These are phyloP conservation scores for Luffa acutangula DNA, from an alignment of 306 rosid species.

Conservation along the genomic window DNA sequence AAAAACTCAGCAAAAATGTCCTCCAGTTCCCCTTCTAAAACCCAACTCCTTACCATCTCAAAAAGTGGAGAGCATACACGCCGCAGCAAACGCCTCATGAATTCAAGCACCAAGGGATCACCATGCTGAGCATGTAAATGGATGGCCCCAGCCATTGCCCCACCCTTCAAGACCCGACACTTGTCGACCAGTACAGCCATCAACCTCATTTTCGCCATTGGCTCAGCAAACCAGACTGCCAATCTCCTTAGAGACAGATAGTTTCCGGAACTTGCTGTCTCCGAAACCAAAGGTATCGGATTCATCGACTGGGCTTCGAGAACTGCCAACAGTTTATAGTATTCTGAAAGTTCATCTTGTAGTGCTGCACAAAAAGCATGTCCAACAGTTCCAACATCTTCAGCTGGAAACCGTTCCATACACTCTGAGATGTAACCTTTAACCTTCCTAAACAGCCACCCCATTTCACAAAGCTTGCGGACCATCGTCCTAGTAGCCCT, in stretches of 20 bases:
- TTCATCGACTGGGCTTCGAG: conserved; percentile 79
- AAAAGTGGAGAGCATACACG: conserved; percentile 85
- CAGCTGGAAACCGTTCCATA: conserved; percentile 67
- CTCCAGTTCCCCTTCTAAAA: conserved; percentile 89
- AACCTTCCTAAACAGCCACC: conserved; percentile 75
- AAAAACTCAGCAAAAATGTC: conserved; percentile 85
- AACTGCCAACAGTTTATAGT: conserved; percentile 82
- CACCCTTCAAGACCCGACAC: conserved; percentile 77
- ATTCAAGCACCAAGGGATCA: conserved; percentile 82
- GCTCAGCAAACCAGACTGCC: conserved; percentile 90
- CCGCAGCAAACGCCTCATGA: conserved; percentile 62
- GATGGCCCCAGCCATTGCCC: conserved; percentile 86
- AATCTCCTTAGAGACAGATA: conserved; percentile 82
- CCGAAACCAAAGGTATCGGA: conserved; percentile 70
- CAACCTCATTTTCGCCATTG: conserved; percentile 80
- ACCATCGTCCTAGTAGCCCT: conserved; percentile 55
- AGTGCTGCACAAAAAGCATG: conserved; percentile 91
- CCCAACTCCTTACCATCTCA: conserved; percentile 95
- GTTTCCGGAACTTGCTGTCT: conserved; percentile 43
- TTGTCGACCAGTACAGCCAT: conserved; percentile 94
- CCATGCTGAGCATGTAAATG: conserved; percentile 94
- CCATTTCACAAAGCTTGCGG: conserved; percentile 74
- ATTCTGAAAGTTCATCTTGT: conserved; percentile 86
- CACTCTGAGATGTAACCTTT: conserved; percentile 50
- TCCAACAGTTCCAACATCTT: conserved; percentile 83